Evolutionary conservation across 2,329 filamentous ascomycete genomes (phyloP), one percentile per base, ranked within the genome.

Genomic region (Xylariaceae sp.): DNA sequence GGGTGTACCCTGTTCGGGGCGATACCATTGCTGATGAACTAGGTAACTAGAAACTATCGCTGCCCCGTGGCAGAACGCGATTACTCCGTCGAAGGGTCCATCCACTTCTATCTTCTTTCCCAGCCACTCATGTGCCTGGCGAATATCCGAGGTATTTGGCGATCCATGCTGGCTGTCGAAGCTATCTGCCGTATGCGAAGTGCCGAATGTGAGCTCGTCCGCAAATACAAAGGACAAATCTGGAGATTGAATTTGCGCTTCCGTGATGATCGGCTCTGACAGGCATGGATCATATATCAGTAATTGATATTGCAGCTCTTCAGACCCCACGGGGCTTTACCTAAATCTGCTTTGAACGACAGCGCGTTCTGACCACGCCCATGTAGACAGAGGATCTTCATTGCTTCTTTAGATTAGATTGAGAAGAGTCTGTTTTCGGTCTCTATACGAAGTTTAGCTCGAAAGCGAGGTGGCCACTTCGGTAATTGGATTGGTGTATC

Each of bases 31-130:
- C 23, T 65, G 64, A 54, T 66, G 66, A 19, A 72, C 52, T 14
- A 73, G 57, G 50, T 67, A 72, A 57, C 61, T 69, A 20, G 61
- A 61, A 19, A 67, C 56, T 3, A 72, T 54, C 5, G 63, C 54
- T 34, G 67, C 71, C 17, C 68, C 68, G 16, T 60, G 51, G 3
- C 52, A 53, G 32, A 54, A 59, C 11, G 52, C 53, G 38, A 64
- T 22, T 1, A 60, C 51, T 12, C 61, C 62, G 20, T 63, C 59
- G 21, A 60, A 63, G 5, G 56, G 57, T 0, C 60, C 60, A 19
- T 56, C 47, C 2, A 12, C 22, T 4, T 53, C 47, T 14, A 70
- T 42, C 47, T 67, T 62, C 22, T 57, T 55, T 19, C 59, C 52
- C n/a, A 73, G 53, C 65, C 66, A 67, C 16, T 56, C 46, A 46